Conservation (phyloP, 2,329 filamentous ascomycete genomes). For the Hymenoscyphus scutula region DNA sequence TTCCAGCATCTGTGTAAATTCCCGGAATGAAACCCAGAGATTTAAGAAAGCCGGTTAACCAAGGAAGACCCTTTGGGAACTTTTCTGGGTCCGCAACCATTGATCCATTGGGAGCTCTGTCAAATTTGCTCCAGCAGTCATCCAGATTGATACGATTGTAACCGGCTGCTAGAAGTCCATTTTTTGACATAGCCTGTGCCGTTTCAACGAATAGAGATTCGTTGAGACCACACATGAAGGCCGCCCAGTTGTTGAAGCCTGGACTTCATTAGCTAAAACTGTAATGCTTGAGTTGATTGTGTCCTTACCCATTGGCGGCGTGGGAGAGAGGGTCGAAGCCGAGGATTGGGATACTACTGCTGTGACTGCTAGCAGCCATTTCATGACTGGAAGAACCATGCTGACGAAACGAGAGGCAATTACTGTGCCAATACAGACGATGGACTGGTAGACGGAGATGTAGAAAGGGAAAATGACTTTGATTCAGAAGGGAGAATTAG, state of each 20-base stretch:
- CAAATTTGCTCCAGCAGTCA: slow-evolving; percentile 57
- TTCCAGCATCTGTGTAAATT: slow-evolving; percentile 57
- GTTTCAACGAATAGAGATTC: slow-evolving; percentile 48
- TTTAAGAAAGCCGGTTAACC: slow-evolving; percentile 55
- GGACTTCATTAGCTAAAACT: slow-evolving; percentile 5
- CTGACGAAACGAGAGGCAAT: neutral
- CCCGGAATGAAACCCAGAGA: slow-evolving; percentile 57
- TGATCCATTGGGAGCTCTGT: slow-evolving; percentile 41
- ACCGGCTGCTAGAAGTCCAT: slow-evolving; percentile 49
- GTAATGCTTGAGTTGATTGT: neutral
- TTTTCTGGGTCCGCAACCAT: slow-evolving; percentile 48
- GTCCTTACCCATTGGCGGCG: slow-evolving; percentile 45
- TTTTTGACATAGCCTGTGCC: slow-evolving; percentile 46
- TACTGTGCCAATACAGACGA: neutral
- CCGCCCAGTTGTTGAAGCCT: slow-evolving; percentile 50
- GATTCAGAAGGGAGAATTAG: slow-evolving; percentile 3
- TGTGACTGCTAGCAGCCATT: slow-evolving; percentile 7
- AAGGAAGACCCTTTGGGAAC: slow-evolving; percentile 59
- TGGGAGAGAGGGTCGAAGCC: slow-evolving; percentile 33
- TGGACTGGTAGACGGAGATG: neutral
- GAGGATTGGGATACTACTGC: slow-evolving; percentile 12
- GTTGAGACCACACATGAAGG: slow-evolving; percentile 47
- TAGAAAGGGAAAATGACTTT: neutral
- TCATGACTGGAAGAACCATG: slow-evolving; percentile 14
- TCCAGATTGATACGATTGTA: slow-evolving; percentile 60